phyloP scores from a whole-genome alignment of 2,329 filamentous ascomycete genomes.

The Leptographium procerum region DNA sequence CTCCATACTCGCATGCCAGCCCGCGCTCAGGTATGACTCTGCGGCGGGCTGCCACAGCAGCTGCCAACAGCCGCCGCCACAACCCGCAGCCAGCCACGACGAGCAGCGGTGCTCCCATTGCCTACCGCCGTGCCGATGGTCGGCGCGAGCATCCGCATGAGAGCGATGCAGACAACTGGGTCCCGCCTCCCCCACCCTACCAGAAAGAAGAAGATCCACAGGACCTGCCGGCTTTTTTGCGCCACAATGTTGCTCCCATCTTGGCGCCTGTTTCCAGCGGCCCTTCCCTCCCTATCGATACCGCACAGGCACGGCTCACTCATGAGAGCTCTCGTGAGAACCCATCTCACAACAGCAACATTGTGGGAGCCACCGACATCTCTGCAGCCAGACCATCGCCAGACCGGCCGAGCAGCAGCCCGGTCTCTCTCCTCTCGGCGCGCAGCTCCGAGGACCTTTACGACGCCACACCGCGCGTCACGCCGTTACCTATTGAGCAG shows the following conservation, averaged over 20 bases:
- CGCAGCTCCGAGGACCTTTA: constrained; percentile 6
- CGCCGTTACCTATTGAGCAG: neutral
- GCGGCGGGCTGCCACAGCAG: constrained; percentile 64
- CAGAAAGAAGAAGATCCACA: constrained; percentile 53
- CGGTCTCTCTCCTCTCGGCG: neutral
- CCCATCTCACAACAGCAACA: too few species aligned
- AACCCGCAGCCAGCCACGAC: constrained; percentile 47
- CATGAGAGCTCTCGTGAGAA: too few species aligned
- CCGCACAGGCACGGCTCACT: too few species aligned
- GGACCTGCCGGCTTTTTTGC: constrained; percentile 44
- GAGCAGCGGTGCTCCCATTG: constrained; percentile 39
- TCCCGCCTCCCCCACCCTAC: constrained; percentile 74
- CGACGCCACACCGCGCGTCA: constrained; percentile 6
- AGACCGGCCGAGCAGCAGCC: constrained; percentile 4
- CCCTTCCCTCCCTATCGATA: too few species aligned
- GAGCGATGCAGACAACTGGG: constrained; percentile 82
- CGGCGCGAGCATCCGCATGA: constrained; percentile 68
- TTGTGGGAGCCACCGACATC: too few species aligned
- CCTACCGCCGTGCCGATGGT: constrained; percentile 59
- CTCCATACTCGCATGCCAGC: constrained; percentile 60
- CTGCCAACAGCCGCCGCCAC: constrained; percentile 58
- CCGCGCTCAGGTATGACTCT: constrained; percentile 60
- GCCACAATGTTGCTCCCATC: constrained; percentile 25
- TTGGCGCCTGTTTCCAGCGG: too few species aligned
- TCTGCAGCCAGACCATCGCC: neutral